These are phyloP conservation scores for Neurospora discreta DNA, from an alignment of 495 filamentous ascomycete genomes.

Conservation along the genomic window DNA sequence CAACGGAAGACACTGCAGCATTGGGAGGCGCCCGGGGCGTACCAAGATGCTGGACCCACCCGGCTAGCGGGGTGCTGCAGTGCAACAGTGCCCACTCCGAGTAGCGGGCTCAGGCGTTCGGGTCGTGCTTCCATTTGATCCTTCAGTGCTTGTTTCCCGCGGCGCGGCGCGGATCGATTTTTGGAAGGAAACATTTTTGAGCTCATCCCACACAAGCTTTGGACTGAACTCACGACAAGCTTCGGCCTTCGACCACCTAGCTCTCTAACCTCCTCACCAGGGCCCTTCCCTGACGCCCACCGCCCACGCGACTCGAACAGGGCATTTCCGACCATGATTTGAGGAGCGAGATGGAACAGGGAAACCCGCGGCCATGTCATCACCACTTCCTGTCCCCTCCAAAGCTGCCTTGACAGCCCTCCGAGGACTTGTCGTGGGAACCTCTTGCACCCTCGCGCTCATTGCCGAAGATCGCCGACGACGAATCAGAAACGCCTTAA, in stretches of 20 bases:
- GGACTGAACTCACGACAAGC: not conserved
- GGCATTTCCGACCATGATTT: conserved; percentile 8
- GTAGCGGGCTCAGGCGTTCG: not conserved
- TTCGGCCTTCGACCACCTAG: not conserved
- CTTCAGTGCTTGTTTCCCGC: not conserved
- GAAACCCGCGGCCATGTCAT: conserved; percentile 22
- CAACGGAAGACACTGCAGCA: not conserved
- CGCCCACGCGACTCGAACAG: not conserved
- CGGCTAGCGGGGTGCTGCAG: not conserved
- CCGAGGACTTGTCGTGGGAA: conserved; percentile 39
- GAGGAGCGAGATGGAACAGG: conserved; percentile 16
- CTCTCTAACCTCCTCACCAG: not conserved
- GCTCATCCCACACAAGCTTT: not conserved
- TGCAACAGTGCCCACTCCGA: not conserved
- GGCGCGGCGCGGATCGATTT: not conserved
- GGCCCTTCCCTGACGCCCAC: not conserved
- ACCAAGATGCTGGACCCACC: not conserved
- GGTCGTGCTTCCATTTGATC: not conserved
- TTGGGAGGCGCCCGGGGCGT: not conserved
- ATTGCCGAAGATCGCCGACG: conserved; percentile 44
- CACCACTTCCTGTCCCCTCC: conserved; percentile 38
- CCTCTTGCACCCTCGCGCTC: conserved; percentile 41
- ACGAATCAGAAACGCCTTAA: conserved; percentile 33
- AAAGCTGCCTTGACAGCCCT: conserved; percentile 43
- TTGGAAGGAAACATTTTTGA: not conserved